phyloP scores from a whole-genome alignment of 2,329 filamentous ascomycete genomes.

The Sclerotinia trifoliorum region DNA sequence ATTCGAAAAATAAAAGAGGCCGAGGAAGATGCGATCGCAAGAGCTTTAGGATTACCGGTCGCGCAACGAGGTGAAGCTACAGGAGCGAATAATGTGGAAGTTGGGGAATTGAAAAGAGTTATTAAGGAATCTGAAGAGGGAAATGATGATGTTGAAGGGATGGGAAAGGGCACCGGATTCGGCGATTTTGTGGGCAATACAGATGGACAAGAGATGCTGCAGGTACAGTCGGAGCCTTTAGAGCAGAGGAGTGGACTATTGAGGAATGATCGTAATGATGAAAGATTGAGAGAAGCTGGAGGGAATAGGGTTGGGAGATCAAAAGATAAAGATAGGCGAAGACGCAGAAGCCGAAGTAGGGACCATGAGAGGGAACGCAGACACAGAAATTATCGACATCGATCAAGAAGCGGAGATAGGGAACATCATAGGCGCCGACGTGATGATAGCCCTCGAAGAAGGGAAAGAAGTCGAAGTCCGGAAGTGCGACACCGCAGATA shows the following conservation, averaged over 20 bases:
- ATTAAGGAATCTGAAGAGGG: constrained; percentile 48
- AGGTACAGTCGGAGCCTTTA: constrained; percentile 20
- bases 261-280: constrained; percentile 25
- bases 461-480: constrained; percentile 35
- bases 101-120: constrained; percentile 56
- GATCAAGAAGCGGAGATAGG: constrained; percentile 35
- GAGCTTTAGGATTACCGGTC: constrained; percentile 76
- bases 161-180: constrained; percentile 37
- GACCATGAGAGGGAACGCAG: constrained; percentile 24
- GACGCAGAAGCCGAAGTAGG: constrained; percentile 37
- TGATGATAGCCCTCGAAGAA: constrained; percentile 33
- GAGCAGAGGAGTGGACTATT: constrained; percentile 31
- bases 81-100: constrained; percentile 67
- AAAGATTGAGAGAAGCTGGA: constrained; percentile 30
- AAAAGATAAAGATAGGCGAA: constrained; percentile 36
- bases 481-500: constrained; percentile 30
- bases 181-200: constrained; percentile 38
- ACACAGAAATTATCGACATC: constrained; percentile 27
- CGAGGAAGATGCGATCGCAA: constrained; percentile 86
- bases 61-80: constrained; percentile 53
- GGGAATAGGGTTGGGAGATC: constrained; percentile 35
- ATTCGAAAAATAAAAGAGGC: constrained; percentile 81
- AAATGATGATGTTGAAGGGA: constrained; percentile 40
- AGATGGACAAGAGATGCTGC: constrained; percentile 25
- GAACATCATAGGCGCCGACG: constrained; percentile 29